phyloP scores from a whole-genome alignment of 306 rosid species.

The Datisca glomerata region DNA sequence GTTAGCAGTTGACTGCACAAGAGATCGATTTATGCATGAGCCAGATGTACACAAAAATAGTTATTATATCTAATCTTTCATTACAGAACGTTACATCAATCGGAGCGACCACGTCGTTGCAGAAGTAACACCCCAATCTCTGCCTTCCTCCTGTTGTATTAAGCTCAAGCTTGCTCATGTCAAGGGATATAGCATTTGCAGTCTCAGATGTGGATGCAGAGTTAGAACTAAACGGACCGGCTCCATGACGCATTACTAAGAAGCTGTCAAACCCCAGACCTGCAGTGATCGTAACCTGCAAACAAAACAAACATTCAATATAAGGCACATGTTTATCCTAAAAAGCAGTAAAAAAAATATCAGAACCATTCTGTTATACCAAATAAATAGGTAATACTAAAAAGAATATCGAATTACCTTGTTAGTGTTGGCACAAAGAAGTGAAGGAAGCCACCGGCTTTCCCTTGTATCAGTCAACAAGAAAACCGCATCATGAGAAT shows the following conservation, averaged over 20 bases:
- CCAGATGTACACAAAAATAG: conserved; percentile 1
- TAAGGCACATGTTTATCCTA: too few species aligned
- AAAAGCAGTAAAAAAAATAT: too few species aligned
- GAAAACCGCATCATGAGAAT: conserved; percentile 74
- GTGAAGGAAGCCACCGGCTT: conserved; percentile 96
- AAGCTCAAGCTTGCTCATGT: conserved; percentile 20
- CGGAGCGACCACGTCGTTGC: conserved; percentile 94
- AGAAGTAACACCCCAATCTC: conserved; percentile 94
- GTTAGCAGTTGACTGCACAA: conserved; percentile 79
- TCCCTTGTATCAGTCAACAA: conserved; percentile 96
- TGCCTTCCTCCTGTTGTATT: conserved; percentile 27
- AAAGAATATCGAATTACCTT: conserved; percentile 49
- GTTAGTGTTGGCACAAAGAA: conserved; percentile 79
- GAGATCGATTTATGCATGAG: conserved; percentile 11
- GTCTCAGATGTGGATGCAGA: conserved; percentile 26
- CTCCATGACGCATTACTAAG: conserved; percentile 98
- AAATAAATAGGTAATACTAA: too few species aligned
- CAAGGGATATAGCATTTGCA: conserved; percentile 26
- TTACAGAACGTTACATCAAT: conserved; percentile 55
- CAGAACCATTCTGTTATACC: too few species aligned
- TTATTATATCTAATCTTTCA: conserved; percentile 11
- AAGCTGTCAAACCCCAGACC: conserved; percentile 96
- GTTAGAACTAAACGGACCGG: conserved; percentile 56
- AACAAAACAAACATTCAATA: conserved; percentile 8
- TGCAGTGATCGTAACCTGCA: conserved; percentile 78